Evolutionary conservation across 192 early-diverging fungal genomes (phyloP).

Genomic region (Linnemannia exigua): DNA sequence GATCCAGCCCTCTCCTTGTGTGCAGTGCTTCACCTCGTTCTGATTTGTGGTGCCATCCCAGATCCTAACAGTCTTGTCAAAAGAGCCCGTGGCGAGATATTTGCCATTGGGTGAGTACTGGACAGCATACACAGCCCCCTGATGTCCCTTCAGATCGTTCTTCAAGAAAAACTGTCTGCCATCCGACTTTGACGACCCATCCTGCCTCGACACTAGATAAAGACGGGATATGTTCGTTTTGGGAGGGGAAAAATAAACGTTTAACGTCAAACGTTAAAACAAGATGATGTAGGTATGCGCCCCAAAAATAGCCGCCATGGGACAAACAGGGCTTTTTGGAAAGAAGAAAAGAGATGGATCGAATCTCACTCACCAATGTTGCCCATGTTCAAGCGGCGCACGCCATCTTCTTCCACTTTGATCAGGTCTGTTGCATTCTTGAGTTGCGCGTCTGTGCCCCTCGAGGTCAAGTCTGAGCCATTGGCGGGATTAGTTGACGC

Average conservation of each 20-base stretch:
- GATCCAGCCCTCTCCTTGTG: not conserved
- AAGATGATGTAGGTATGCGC: not conserved
- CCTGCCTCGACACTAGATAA: slow-evolving; percentile 45
- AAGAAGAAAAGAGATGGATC: not conserved
- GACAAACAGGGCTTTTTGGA: not conserved
- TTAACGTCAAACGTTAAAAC: not conserved
- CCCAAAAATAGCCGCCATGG: not conserved
- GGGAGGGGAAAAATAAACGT: not conserved
- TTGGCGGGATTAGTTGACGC: not conserved
- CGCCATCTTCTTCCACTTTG: slow-evolving; percentile 48
- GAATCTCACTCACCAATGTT: slow-evolving; percentile 38
- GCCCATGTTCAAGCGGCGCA: slow-evolving; percentile 51
- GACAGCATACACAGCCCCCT: slow-evolving; percentile 91
- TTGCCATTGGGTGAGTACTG: slow-evolving; percentile 89
- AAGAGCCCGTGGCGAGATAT: slow-evolving; percentile 90
- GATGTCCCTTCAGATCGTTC: slow-evolving; percentile 78
- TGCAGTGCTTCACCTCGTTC: slow-evolving; percentile 72
- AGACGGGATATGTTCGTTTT: not conserved
- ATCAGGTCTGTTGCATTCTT: slow-evolving; percentile 39
- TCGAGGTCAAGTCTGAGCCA: slow-evolving; percentile 11
- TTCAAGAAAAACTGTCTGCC: slow-evolving; percentile 51
- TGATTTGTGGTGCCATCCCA: slow-evolving; percentile 82
- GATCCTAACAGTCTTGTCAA: slow-evolving; percentile 93
- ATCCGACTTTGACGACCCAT: slow-evolving; percentile 41
- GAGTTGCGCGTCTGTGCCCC: slow-evolving; percentile 32